Percentiles rank a stretch among this genome's conserved stretches.
Evolutionary conservation across 768 basidiomycete species (phyloP).

Genomic region (Tricholoma flavovirens): DNA sequence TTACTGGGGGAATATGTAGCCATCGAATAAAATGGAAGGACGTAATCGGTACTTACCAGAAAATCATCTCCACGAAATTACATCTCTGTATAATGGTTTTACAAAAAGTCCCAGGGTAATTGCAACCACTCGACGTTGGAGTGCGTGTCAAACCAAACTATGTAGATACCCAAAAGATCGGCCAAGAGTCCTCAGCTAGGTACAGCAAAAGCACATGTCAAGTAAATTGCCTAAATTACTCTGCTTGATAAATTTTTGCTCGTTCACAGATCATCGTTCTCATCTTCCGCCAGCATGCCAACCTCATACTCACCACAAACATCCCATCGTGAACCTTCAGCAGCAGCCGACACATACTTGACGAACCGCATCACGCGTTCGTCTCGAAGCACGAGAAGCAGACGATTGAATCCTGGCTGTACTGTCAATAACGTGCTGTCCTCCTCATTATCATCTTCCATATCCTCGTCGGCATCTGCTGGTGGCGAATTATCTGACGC

Average conservation of each 20-base stretch:
- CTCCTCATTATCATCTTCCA: conserved; percentile 58
- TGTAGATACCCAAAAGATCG: neutral
- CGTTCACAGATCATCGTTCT: conserved; percentile 27
- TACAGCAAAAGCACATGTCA: neutral
- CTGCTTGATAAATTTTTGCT: neutral
- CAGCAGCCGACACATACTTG: conserved; percentile 89
- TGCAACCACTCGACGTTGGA: no score
- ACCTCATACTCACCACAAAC: conserved; percentile 90
- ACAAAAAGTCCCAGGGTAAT: no score
- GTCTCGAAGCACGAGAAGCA: conserved; percentile 86
- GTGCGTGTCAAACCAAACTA: neutral
- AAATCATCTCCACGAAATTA: no score
- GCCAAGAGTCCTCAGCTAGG: neutral
- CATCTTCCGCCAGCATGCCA: conserved; percentile 64
- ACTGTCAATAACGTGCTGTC: conserved; percentile 79
- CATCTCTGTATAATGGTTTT: no score
- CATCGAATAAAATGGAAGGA: no score
- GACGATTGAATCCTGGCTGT: conserved; percentile 84
- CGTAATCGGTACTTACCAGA: no score
- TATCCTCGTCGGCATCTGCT: conserved; percentile 38
- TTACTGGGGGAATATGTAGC: no score
- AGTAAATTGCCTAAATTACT: neutral
- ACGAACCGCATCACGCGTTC: conserved; percentile 92
- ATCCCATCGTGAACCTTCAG: conserved; percentile 91
- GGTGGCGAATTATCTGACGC: conserved; percentile 12